Evolutionary conservation across 169 alveolate genomes (phyloP), one percentile per base, ranked within the genome.

Genomic region (Plasmodium gaboni): DNA sequence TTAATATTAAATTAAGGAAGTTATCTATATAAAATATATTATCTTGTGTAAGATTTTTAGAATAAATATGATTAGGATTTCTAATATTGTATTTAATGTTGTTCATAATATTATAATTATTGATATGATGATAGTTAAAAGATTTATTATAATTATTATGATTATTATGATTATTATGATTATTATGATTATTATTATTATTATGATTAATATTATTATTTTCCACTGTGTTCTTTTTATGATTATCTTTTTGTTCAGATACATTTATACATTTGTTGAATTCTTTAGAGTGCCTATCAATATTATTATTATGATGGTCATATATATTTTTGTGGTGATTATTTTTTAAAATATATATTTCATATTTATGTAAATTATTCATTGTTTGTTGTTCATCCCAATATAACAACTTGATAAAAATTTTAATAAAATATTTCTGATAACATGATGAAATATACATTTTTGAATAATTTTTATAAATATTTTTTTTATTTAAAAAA

Each of bases 321-420:
- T 63, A n/a, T 13, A 8, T 19, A 19, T 19, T 13, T 5, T 63
- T 63, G n/a, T 63, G 12, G 0, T 63, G 17, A 38, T 38, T 55
- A 8, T 42, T 63, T 53, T 63, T 64, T 26, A 64, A 65, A 65
- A 65, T 22, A 51, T 64, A 78, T 15, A 78, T 78, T 65, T 78
- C 74, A 46, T 64, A 78, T 46, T 78, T 78, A 64, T 78, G 89
- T 72, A 78, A 44, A 42, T 78, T 78, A 38, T 63, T 63, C 89
- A 78, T 78, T 2, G 78, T 44, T 51, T 78, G 51, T 59, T 59
- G 64, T 57, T 64, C 78, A 67, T 78, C 42, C 38, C 78, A 78
- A 69, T 28, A 78, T 26, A 78, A 50, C n/a, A 78, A 48, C 50
- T 78, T 78, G 26, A 78, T 22, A 60, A 78, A 78, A 19, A 78